Evolutionary conservation across 768 basidiomycete species (phyloP).

Genomic region (Macrolepiota fuliginosa): DNA sequence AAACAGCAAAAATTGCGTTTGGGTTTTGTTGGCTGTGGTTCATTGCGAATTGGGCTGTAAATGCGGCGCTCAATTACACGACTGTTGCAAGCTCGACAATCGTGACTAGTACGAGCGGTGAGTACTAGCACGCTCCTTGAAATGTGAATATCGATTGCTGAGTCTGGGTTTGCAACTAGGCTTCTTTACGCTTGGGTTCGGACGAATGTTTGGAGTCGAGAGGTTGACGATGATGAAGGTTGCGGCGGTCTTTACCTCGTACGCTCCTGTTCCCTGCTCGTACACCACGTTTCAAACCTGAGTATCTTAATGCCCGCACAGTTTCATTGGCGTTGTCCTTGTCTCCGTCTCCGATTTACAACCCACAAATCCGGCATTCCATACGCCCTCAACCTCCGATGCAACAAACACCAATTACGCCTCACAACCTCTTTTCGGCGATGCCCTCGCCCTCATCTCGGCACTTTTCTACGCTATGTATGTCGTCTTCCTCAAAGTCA

Average conservation of each 20-base stretch:
- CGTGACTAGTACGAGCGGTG: conserved; percentile 85
- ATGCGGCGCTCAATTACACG: conserved; percentile 82
- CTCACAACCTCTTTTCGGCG: conserved; percentile 47
- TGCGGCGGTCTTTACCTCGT: conserved; percentile 79
- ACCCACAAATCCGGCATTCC: conserved; percentile 20
- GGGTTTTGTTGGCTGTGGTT: conserved; percentile 92
- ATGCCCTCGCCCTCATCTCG: conserved; percentile 78
- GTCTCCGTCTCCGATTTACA: conserved; percentile 83
- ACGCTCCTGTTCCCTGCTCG: conserved; percentile 16
- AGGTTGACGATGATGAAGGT: conserved; percentile 68
- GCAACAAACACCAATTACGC: background rate
- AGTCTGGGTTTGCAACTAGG: conserved; percentile 40
- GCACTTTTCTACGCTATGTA: conserved; percentile 88
- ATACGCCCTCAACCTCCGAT: background rate
- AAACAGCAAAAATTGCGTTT: conserved; percentile 79
- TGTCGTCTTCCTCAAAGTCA: conserved; percentile 85
- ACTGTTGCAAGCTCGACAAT: conserved; percentile 95
- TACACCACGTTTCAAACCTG: background rate
- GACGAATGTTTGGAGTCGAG: conserved; percentile 81
- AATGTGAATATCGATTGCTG: no score
- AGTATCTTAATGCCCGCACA: conserved; percentile 1
- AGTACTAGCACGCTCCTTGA: conserved; percentile 21
- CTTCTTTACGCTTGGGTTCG: conserved; percentile 89
- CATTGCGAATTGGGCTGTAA: conserved; percentile 88
- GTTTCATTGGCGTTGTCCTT: conserved; percentile 75